Evolutionary conservation across 1,139 yeast species (phyloP), one percentile per base, ranked within the genome.

Genomic region (Chernovozyma sophiae-reginae): DNA sequence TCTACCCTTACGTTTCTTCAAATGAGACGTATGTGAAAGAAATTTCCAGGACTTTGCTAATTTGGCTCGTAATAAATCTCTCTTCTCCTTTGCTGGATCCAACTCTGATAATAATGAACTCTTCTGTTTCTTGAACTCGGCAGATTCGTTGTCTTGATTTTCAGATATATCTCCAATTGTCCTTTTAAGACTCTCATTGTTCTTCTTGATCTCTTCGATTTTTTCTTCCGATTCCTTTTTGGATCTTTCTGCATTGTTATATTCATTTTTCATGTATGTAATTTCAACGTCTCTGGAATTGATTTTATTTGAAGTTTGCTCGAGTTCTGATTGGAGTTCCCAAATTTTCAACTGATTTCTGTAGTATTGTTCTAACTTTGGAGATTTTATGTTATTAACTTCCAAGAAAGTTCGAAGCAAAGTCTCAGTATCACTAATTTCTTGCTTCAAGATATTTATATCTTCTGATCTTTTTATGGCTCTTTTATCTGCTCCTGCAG

Each of bases 211-310:
- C 2, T 51, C 56, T 3, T 49, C 54, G 5, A 76, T 64, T 37
- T 72, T 75, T 1, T 51, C 47, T 3, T 60, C 56, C 0, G 85
- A 74, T 13, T 79, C 86, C 5, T 56, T 58, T 0, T 78, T 74
- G 0, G 90, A 74, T 5, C 62, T 58, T 2, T 65, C 53, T 0
- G 94, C 86, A 42, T 80, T 75, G 34, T 68, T 69, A 38, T 79
- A 75, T 55, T 89, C 95, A 28, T 66, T 67, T 8, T 67, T 59
- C 77, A 84, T 82, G 53, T 85, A 87, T 36, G 66, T 74, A 40
- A 71, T 75, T 48, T 87, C 96, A 25, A 69, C 53, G 39, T 56
- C 47, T 59, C 66, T 51, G 55, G 69, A 39, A 50, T 67, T 38
- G 43, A 62, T 52, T 52, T 60, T 49, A 55, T 65, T 37, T 51